These are phyloP conservation scores for Trypanosoma scelopori DNA, from an alignment of 208 protist genomes.

Conservation along the genomic window DNA sequence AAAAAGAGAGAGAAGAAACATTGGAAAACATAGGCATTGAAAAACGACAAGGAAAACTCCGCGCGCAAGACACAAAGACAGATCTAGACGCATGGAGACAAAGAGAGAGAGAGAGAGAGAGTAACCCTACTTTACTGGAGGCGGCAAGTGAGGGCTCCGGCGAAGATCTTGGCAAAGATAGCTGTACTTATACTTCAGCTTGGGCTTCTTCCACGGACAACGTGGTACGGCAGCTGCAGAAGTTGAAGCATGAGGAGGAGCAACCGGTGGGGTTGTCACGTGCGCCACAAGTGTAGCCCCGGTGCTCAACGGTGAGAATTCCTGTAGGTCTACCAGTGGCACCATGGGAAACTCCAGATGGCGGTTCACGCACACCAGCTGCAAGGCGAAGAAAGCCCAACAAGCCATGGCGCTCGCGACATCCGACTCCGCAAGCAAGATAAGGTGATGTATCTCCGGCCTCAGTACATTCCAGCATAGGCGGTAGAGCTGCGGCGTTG, in stretches of 20 bases:
- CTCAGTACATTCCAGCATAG: conserved; percentile 53
- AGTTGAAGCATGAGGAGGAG: not conserved
- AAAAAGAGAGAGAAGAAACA: conserved; percentile 11
- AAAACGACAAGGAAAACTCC: not conserved
- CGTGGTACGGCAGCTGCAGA: not conserved
- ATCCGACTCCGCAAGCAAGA: conserved; percentile 19
- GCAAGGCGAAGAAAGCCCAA: conserved; percentile 41
- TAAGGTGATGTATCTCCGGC: conserved; percentile 33
- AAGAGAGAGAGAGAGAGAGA: too few relatives aligned
- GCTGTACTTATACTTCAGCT: conserved; percentile 54
- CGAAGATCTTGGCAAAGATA: conserved; percentile 43
- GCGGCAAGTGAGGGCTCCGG: conserved; percentile 4
- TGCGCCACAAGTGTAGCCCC: not conserved
- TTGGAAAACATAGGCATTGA: not conserved
- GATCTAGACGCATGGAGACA: conserved; percentile 1
- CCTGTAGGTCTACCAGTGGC: conserved; percentile 28
- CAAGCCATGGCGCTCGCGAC: conserved; percentile 30
- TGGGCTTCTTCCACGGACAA: conserved; percentile 25
- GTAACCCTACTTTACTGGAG: conserved; percentile 1
- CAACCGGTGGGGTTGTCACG: not conserved
- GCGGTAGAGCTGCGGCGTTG: conserved; percentile 30
- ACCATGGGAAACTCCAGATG: conserved; percentile 37
- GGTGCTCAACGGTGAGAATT: conserved; percentile 18
- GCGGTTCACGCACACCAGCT: conserved; percentile 43
- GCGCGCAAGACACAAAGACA: not conserved